phyloP scores from a whole-genome alignment of 192 early-diverging fungal species.

The Rhizoclosmatium globosum region DNA sequence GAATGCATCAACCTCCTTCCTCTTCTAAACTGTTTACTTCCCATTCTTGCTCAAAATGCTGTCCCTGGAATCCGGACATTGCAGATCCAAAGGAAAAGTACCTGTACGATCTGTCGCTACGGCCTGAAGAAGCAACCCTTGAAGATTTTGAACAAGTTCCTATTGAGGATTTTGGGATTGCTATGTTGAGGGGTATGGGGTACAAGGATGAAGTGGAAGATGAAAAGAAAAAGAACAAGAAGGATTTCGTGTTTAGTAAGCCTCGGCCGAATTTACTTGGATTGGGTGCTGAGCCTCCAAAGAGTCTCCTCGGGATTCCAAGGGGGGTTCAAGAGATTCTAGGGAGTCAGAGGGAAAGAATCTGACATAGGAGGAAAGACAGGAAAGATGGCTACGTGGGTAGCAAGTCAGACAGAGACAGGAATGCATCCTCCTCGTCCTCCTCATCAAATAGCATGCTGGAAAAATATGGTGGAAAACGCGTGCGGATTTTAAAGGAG shows the following conservation, averaged over 20 bases:
- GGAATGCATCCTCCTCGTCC: no score
- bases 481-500: constrained; percentile 14
- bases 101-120: constrained; percentile 65
- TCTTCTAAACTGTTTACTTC: constrained; percentile 30
- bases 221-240: constrained; percentile 53
- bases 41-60: constrained; percentile 54
- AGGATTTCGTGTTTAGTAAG: constrained; percentile 36
- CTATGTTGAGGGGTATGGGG: constrained; percentile 91
- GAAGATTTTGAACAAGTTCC: constrained; percentile 86
- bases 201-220: constrained; percentile 77
- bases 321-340: no score
- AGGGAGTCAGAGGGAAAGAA: no score
- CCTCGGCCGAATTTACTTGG: constrained; percentile 80
- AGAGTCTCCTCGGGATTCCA: neutral
- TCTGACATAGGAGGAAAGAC: no score
- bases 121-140: constrained; percentile 67
- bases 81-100: constrained; percentile 65
- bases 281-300: constrained; percentile 79
- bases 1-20: neutral
- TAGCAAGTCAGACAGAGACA: no score
- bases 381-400: no score
- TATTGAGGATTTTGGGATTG: constrained; percentile 88
- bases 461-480: neutral
- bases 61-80: constrained; percentile 52
- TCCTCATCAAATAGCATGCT: no score